A percentile compares a stretch with the other conserved stretches of the same genome.
These are phyloP conservation scores for Thecaphora thlaspeos DNA, from an alignment of 1,284 basidiomycete genomes.

Conservation along the genomic window DNA sequence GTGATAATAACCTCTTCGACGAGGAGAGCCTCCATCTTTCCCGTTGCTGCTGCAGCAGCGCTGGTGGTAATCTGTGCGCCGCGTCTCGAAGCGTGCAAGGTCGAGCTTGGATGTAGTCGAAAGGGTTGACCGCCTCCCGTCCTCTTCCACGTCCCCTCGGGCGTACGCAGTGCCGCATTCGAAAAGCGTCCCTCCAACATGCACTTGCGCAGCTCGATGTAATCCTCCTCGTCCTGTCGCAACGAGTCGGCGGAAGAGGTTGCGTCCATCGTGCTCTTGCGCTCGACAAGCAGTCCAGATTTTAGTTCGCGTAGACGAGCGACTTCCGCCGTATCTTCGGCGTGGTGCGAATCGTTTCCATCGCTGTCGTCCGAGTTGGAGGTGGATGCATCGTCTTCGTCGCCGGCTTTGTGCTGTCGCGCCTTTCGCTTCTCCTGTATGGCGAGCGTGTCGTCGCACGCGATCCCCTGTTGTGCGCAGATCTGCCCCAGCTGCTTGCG, in stretches of 20 bases:
- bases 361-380: slow-evolving; percentile 2
- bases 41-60: slow-evolving; percentile 6
- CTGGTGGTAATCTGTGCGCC: slow-evolving; percentile 8
- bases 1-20: slow-evolving; percentile 57
- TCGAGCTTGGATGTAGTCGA: slow-evolving; percentile 50
- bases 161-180: slow-evolving; percentile 41
- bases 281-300: no score
- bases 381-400: slow-evolving; percentile 9
- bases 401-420: background rate
- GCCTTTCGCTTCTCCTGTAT: background rate
- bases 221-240: slow-evolving; percentile 15
- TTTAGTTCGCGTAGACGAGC: no score
- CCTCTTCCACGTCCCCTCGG: slow-evolving; percentile 38
- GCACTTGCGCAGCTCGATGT: slow-evolving; percentile 29
- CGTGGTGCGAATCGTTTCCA: background rate
- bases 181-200: slow-evolving; percentile 36
- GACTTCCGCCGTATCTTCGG: no score
- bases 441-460: slow-evolving; percentile 35
- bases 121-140: slow-evolving; percentile 29
- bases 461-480: slow-evolving; percentile 42
- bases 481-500: slow-evolving; percentile 44
- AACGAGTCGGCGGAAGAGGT: slow-evolving; percentile 1
- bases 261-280: no score
- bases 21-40: slow-evolving; percentile 36
- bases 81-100: slow-evolving; percentile 31